Base-by-base conservation (phyloP, 345 rosid genomes). In the Acer yangbiense region DNA sequence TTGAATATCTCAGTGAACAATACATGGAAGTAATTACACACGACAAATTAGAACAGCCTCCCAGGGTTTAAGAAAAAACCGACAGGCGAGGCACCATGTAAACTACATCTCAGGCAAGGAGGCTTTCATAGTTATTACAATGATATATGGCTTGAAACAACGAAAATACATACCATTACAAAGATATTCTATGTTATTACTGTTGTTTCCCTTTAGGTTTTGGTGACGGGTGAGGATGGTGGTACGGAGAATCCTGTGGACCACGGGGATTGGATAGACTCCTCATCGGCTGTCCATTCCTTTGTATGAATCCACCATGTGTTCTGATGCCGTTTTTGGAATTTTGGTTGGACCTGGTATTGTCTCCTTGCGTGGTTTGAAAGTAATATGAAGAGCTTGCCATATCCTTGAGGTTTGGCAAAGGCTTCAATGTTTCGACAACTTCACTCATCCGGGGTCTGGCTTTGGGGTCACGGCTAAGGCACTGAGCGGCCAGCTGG, bases 391-490 rank as follows among this genome's bases (percentile, higher is more conserved):
- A 91, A 14, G 95, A 93, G 86, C 95, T 91, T 68, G 97, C 97
- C 91, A 93, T 91, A 83, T 93, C 98, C 86, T 93, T 95, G 70
- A 95, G 89, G 86, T 79, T 91, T 23, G 89, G 97, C 60, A 95
- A 83, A 16, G 96, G 92, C 75, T 89, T 91, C 27, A 95, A 83
- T 1, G 85, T 79, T 78, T 90, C 96, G 0, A 95, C 93, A 68
- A 95, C 94, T 81, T 92, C 98, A 78, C 91, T 90, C 99, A 95
- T 95, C 70, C 85, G 88, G 2, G 99, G 99, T 82, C 99, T 90
- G 82, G 86, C 84, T 86, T 91, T 95, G 9, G 96, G 96, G 82
- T 95, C 99, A 71, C 98, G 90, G 86, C 92, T 90, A 74, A 95
- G 95, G 79, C 99, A 95, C 41, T 87, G 96, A 1, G 92, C 89